These are phyloP conservation scores for Xylaria hypoxylon DNA, from an alignment of 2,329 filamentous ascomycete species.

Conservation along the genomic window DNA sequence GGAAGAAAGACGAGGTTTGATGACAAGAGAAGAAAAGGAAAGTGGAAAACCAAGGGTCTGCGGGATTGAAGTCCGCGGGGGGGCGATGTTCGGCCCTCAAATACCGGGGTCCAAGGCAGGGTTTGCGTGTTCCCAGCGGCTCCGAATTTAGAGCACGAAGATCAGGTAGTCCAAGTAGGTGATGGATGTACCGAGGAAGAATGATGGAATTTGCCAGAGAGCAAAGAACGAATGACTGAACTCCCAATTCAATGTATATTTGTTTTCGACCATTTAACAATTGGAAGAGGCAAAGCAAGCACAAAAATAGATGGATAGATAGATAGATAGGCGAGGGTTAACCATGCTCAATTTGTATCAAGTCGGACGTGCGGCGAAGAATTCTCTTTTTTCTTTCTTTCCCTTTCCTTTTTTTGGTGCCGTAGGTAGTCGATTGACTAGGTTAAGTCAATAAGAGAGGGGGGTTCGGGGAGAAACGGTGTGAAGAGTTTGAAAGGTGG, in stretches of 20 bases:
- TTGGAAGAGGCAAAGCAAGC: background rate
- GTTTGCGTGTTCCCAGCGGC: conserved; percentile 17
- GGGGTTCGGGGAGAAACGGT: conserved; percentile 20
- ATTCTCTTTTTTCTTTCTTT: background rate
- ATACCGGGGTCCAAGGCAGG: conserved; percentile 15
- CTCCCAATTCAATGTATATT: background rate
- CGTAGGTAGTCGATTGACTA: conserved; percentile 2
- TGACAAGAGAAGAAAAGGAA: background rate
- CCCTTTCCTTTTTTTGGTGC: background rate
- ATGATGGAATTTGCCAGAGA: background rate
- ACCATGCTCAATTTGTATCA: conserved; percentile 15
- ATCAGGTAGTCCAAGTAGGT: background rate
- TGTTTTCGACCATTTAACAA: background rate
- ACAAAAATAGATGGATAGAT: background rate
- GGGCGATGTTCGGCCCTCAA: conserved; percentile 27
- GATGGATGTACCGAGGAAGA: background rate
- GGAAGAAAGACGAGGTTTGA: background rate
- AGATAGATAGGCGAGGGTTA: background rate
- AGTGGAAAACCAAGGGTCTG: conserved; percentile 3
- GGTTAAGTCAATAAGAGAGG: conserved; percentile 7
- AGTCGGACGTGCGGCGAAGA: conserved; percentile 23
- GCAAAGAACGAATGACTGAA: background rate
- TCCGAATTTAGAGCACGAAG: background rate
- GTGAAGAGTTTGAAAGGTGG: conserved; percentile 14
- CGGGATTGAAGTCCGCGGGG: conserved; percentile 2